phyloP scores from a whole-genome alignment of 78 protist genomes.

The Planoprotostelium fungivorum region DNA sequence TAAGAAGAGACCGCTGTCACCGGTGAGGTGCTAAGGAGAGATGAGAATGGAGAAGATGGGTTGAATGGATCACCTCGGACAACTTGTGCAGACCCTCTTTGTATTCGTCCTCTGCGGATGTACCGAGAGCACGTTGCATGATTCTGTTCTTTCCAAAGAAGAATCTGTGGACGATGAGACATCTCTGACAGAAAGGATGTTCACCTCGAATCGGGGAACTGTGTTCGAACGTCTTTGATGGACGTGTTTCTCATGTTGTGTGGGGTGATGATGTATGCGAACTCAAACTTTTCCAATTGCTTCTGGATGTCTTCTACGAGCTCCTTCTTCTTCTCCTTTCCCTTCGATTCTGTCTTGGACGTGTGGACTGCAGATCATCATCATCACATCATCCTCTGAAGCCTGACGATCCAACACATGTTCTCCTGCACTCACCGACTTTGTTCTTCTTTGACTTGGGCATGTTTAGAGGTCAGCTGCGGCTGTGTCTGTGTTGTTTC shows the following conservation, averaged over 20 bases:
- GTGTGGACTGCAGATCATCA: background rate
- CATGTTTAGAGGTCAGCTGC: too few relatives aligned
- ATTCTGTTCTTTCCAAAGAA: conserved; percentile 87
- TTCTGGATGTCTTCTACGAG: conserved; percentile 24
- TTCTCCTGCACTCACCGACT: conserved; percentile 49
- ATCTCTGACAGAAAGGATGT: background rate
- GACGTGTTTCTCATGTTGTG: conserved; percentile 68
- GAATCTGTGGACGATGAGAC: conserved; percentile 43
- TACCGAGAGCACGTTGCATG: conserved; percentile 79
- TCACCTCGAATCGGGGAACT: background rate
- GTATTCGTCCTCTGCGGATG: conserved; percentile 37
- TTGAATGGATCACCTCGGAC: conserved; percentile 1
- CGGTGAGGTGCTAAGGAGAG: conserved; percentile 11
- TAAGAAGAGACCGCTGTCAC: conserved; percentile 81
- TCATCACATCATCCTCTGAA: conserved; percentile 33
- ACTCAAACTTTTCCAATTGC: conserved; percentile 33
- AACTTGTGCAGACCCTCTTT: conserved; percentile 36
- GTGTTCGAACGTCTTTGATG: conserved; percentile 62
- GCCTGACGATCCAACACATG: too few relatives aligned
- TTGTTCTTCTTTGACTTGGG: conserved; percentile 74
- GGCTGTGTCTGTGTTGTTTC: background rate
- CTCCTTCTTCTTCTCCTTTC: conserved; percentile 32
- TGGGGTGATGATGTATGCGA: conserved; percentile 47
- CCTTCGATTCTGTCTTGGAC: conserved; percentile 28
- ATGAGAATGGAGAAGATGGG: background rate